Evolutionary conservation across 495 filamentous ascomycete species (phyloP).

Genomic region (Penicillium cataractarum): DNA sequence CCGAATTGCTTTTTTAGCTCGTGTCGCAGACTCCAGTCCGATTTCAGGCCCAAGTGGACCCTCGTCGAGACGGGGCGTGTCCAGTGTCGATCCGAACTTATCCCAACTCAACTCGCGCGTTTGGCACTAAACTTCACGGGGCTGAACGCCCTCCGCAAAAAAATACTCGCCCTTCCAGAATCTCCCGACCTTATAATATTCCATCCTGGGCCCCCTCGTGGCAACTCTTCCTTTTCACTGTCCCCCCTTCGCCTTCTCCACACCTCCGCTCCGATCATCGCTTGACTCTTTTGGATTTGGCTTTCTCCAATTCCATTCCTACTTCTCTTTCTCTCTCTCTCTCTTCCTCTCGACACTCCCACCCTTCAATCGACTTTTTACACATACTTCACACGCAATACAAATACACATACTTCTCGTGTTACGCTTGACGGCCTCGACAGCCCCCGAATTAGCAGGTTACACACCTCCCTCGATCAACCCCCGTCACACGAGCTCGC

Average conservation of each 20-base stretch:
- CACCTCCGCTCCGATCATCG: slow-evolving; percentile 14
- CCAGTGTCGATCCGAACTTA: slow-evolving; percentile 29
- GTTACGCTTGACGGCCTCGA: neutral
- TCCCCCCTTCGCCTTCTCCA: slow-evolving; percentile 33
- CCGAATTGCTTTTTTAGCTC: slow-evolving; percentile 12
- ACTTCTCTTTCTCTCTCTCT: neutral
- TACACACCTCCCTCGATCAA: neutral
- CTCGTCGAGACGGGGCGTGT: neutral
- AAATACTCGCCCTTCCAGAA: slow-evolving; percentile 17
- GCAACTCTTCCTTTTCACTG: slow-evolving; percentile 28
- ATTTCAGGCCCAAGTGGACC: slow-evolving; percentile 28
- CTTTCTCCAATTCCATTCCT: neutral
- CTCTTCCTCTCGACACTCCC: neutral
- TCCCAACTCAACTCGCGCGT: slow-evolving; percentile 18
- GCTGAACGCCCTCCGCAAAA: slow-evolving; percentile 14
- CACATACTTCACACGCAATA: too few relatives aligned
- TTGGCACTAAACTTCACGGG: neutral
- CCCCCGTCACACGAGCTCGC: slow-evolving; percentile 9
- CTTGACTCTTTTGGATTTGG: neutral
- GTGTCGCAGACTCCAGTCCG: slow-evolving; percentile 19
- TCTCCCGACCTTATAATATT: slow-evolving; percentile 27
- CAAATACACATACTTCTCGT: neutral
- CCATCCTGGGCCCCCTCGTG: neutral
- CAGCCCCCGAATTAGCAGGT: neutral
- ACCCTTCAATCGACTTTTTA: too few relatives aligned